Evolutionary conservation across 202 grass and related monocot genomes (phyloP), one percentile per base, ranked within the genome.

Genomic region (Brachypodium distachyon): DNA sequence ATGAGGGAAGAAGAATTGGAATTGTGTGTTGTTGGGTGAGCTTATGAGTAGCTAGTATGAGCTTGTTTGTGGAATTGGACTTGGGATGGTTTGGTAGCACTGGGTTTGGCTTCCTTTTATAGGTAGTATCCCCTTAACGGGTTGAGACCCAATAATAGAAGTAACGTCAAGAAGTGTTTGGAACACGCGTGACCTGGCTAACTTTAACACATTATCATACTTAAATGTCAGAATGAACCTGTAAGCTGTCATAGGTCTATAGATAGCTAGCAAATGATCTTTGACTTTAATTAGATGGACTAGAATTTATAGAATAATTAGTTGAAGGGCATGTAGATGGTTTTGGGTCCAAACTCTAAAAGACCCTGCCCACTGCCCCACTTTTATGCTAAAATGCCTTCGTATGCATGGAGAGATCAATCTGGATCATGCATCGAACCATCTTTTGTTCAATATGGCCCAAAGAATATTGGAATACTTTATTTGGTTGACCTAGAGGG

Each of bases 51-150:
- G 28, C 16, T 47, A 4, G 22, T 25, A 8, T 5, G 47, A 60
- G 41, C 41, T 43, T n/a, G n/a, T 3, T 10, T 13, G 32, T 28
- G 64, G 12, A 46, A 67, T 23, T 12, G 46, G 25, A 49, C 40
- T 48, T 80, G 40, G 60, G 74, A 68, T 84, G 76, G 38, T 55
- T 69, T 63, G 76, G 54, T 19, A 56, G 50, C n/a, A 36, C 27
- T 17, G 58, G 37, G 13, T 16, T 17, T 61, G 47, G 37, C 37
- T 36, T 33, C 54, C 54, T 80, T 84, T 80, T 88, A 83, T 87
- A 87, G 84, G 54, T 55, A 74, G 41, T 1, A 54, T 81, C 61
- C 69, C 76, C 12, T 50, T 27, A 51, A 33, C 40, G 32, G 63
- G 60, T 51, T 48, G 8, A 51, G 56, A 12, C 60, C 72, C 18